Base-by-base conservation (phyloP, 345 rosid genomes). In the Citropsis articulata region DNA sequence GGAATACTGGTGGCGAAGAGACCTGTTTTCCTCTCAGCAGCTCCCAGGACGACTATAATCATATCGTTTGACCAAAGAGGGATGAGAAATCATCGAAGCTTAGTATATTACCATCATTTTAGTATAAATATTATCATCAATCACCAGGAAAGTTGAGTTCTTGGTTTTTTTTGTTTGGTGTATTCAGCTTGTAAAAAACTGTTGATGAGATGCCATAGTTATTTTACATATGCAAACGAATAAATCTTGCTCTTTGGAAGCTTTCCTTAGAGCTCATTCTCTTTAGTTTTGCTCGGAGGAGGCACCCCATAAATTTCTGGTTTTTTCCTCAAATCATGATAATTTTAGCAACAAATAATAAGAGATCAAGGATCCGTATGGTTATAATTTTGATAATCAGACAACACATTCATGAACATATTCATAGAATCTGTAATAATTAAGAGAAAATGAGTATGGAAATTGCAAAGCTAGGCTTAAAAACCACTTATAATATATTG, bases 1-100 rank as follows among this genome's bases (percentile, higher is more conserved):
- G 97, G 93, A 90, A 40, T 73, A 91, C 93, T 0, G 94, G 97
- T 28, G 96, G 87, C 7, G 89, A 89, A 59, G 97, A 90, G 2
- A 89, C 94, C 2, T 93, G 95, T 80, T 93, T 55, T 74, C 94
- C 95, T 12, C 81, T 88, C 55, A 64, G 25, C 18, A 40, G 19
- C n/a, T 59, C 78, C 22, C 61, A 55, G 57, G 73, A 57, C 60
- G 68, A 50, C 56, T 64, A 35, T 33, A 60, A 74, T 6, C 63
- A 75, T 25, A 64, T 33, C 10, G 25, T 53, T 13, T 75, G 50
- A 79, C 57, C 75, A 30, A 45, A 48, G 53, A 50, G 38, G 56
- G 14, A 5, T 28, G 7, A 25, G 19, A 9, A 9, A 24, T 5
- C 35, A 19, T 75, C 21, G 27, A 14, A 25, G 22, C 14, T 22